Percentiles rank a stretch among this genome's conserved stretches.
phyloP scores from a whole-genome alignment of 1,139 yeast genomes.

The Arxiozyma telluris region DNA sequence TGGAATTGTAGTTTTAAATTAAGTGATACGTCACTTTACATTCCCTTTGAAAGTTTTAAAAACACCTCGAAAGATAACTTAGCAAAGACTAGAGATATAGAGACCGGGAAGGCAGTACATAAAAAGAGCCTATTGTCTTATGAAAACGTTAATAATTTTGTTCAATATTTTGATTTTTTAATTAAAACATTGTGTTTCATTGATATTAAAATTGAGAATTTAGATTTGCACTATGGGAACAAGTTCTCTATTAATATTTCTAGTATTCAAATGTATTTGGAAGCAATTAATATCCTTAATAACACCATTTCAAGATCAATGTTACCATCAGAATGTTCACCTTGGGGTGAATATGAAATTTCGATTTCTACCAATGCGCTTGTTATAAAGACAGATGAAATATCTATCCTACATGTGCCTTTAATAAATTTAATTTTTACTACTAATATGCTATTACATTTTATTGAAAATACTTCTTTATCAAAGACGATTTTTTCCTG shows the following conservation, averaged over 20 bases:
- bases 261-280: slow-evolving; percentile 20
- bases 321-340: slow-evolving; percentile 13
- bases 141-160: neutral
- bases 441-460: slow-evolving; percentile 20
- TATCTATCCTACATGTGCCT: slow-evolving; percentile 22
- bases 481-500: slow-evolving; percentile 14
- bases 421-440: slow-evolving; percentile 22
- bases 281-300: slow-evolving; percentile 16
- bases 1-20: slow-evolving; percentile 6
- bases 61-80: neutral
- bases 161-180: neutral
- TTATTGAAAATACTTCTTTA: slow-evolving; percentile 14
- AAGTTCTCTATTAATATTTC: slow-evolving; percentile 18
- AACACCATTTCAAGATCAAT: slow-evolving; percentile 18
- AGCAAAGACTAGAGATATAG: neutral
- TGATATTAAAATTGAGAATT: slow-evolving; percentile 26
- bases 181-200: slow-evolving; percentile 16
- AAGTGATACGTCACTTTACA: slow-evolving; percentile 11
- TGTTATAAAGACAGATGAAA: slow-evolving; percentile 12
- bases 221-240: slow-evolving; percentile 13
- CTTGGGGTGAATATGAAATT: slow-evolving; percentile 20
- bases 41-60: neutral
- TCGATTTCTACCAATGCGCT: slow-evolving; percentile 24
- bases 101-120: neutral
- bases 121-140: neutral